A percentile compares a stretch with the other conserved stretches of the same genome.
phyloP scores from a whole-genome alignment of 345 rosid genomes.

The Salix dunnii region DNA sequence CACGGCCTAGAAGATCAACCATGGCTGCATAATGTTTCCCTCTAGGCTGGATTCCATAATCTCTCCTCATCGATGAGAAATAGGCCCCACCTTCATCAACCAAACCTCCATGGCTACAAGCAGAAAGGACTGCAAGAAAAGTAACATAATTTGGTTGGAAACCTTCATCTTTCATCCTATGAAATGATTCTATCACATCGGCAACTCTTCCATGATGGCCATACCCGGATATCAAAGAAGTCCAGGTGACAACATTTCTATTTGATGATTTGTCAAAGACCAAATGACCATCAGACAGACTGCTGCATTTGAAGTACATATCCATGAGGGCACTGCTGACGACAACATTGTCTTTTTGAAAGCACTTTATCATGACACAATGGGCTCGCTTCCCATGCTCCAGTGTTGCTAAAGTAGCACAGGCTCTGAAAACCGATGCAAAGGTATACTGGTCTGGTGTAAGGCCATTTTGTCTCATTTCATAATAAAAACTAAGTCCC shows the following conservation, averaged over 20 bases:
- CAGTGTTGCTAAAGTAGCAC: constrained; percentile 55
- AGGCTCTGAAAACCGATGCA: constrained; percentile 67
- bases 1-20: constrained; percentile 65
- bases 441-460: constrained; percentile 36
- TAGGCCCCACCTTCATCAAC: constrained; percentile 49
- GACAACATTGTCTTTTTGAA: constrained; percentile 45
- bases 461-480: constrained; percentile 42
- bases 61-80: constrained; percentile 52
- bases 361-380: constrained; percentile 48
- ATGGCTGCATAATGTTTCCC: constrained; percentile 65
- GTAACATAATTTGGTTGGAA: constrained; percentile 61
- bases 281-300: constrained; percentile 42
- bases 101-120: constrained; percentile 73
- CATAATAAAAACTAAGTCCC: constrained; percentile 37
- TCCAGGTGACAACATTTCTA: constrained; percentile 65
- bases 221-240: constrained; percentile 64
- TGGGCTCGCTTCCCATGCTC: constrained; percentile 61
- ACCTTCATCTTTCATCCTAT: constrained; percentile 53
- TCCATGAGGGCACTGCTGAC: constrained; percentile 62
- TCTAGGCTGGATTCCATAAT: constrained; percentile 55
- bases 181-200: constrained; percentile 61
- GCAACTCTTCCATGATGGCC: constrained; percentile 59
- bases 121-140: constrained; percentile 62
- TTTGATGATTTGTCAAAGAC: constrained; percentile 37
- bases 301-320: constrained; percentile 78